Base-by-base conservation (phyloP, 192 early-diverging fungal species). In the Rhizophagus sp. region DNA sequence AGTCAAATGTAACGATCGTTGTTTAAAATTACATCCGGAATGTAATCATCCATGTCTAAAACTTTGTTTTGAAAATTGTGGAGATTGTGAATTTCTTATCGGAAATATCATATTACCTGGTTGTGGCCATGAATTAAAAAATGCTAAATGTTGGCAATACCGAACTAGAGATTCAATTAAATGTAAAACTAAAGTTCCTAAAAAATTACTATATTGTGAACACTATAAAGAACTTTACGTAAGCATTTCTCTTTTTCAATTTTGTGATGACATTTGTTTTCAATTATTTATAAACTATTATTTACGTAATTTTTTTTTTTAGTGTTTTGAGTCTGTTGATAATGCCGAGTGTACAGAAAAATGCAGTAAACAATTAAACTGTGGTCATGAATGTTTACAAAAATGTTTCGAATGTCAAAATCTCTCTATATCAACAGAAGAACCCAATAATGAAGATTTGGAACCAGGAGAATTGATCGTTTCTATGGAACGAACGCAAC, bases 391-490 rank as follows among this genome's bases (percentile, higher is more conserved):
- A 0, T 91, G 90, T 63, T 10, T 36, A 33, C 61, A 66, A 1
- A 7, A 71, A 11, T 91, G 90, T 79, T 67, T 62, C 12, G 52
- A 83, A 2, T 91, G 90, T 57, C 76, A 79, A 52, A 49, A 24
- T 5, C 65, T 22, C 13, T 68, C 70, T 25, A 36, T 2, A 62
- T 30, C 19, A 41, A 41, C 5, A 73, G 2, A 36, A 49, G 39
- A 41, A 7, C 7, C 39, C 39, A 0, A 41, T 7, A 8, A 41
- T 41, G 6, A 0, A 41, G 6, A 41, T 36, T 3, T 36, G 34
- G 39, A 41, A n/a, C n/a, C n/a, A 4, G 39, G 8, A 41, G 39
- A 36, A 3, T 6, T 41, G 8, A 7, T 41, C 6, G 6, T 5
- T 0, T 7, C 39, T 41, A 49, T 24, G 50, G 79, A 65, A 44